Percentiles rank a stretch among this genome's conserved stretches.
These are phyloP conservation scores for Lumnitzera littorea DNA, from an alignment of 345 rosid species.

Conservation along the genomic window DNA sequence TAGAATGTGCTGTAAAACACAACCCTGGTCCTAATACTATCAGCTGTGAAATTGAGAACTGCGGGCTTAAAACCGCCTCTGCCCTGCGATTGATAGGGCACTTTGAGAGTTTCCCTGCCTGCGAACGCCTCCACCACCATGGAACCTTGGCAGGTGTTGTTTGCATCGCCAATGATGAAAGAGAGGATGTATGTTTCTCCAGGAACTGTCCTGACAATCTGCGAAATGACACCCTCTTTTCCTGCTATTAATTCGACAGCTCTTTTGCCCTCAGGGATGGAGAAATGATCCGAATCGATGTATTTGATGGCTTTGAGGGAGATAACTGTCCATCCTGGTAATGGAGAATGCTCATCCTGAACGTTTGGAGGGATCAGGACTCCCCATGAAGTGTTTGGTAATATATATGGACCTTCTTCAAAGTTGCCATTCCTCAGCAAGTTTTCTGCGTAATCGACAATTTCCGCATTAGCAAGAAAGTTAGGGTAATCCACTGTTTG, in stretches of 20 bases:
- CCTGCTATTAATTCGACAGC: slow-evolving; percentile 82
- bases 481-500: no score
- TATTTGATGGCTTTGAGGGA: slow-evolving; percentile 88
- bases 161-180: slow-evolving; percentile 66
- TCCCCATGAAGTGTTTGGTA: slow-evolving; percentile 67
- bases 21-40: slow-evolving; percentile 38
- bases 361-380: slow-evolving; percentile 71
- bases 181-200: slow-evolving; percentile 52
- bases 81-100: slow-evolving; percentile 61
- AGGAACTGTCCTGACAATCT: slow-evolving; percentile 41
- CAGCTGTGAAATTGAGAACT: slow-evolving; percentile 40
- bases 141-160: slow-evolving; percentile 60
- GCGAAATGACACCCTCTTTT: slow-evolving; percentile 80
- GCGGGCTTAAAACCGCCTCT: slow-evolving; percentile 65
- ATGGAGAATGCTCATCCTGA: slow-evolving; percentile 73
- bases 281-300: slow-evolving; percentile 58
- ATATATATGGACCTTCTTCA: slow-evolving; percentile 75
- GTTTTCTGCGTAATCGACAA: slow-evolving; percentile 34
- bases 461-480: not conserved
- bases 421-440: slow-evolving; percentile 62
- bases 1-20: slow-evolving; percentile 70
- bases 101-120: slow-evolving; percentile 39
- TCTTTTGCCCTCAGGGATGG: slow-evolving; percentile 56
- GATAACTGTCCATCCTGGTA: slow-evolving; percentile 76
- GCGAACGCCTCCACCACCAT: slow-evolving; percentile 77